Evolutionary conservation across 2,329 filamentous ascomycete species (phyloP).

Genomic region (Stagonosporopsis cucurbitacearum): DNA sequence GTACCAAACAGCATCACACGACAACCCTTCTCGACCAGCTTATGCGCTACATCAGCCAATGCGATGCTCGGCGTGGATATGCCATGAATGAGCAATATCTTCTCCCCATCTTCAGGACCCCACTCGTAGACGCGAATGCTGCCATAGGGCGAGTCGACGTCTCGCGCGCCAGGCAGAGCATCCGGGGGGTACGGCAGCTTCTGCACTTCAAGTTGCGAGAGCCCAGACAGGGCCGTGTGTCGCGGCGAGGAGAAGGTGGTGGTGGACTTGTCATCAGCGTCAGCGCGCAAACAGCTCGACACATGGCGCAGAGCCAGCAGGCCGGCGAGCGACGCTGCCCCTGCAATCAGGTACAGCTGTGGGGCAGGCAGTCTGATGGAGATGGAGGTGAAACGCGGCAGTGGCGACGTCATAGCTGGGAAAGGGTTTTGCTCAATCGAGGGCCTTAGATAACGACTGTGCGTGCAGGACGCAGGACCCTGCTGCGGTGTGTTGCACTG

Average conservation of each 20-base stretch:
- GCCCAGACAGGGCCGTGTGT: constrained; percentile 31
- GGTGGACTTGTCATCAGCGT: constrained; percentile 16
- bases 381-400: constrained; percentile 26
- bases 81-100: constrained; percentile 78
- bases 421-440: too few species aligned
- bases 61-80: constrained; percentile 80
- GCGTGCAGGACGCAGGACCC: constrained; percentile 1
- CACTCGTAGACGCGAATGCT: constrained; percentile 79
- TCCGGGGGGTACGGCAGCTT: constrained; percentile 69
- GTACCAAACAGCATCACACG: constrained; percentile 78
- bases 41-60: constrained; percentile 69
- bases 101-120: constrained; percentile 73
- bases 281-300: constrained; percentile 25
- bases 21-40: constrained; percentile 69
- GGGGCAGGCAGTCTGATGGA: constrained; percentile 26
- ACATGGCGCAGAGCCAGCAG: constrained; percentile 34
- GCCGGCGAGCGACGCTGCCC: constrained; percentile 37
- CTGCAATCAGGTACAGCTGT: constrained; percentile 31
- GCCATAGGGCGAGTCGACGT: constrained; percentile 74
- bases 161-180: constrained; percentile 70
- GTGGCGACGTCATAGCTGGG: constrained; percentile 18
- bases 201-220: constrained; percentile 27
- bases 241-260: constrained; percentile 38
- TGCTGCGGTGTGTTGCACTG: too few species aligned
- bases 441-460: constrained; percentile 27